A percentile compares a stretch with the other conserved stretches of the same genome.
Evolutionary conservation across 331 rosid genomes (phyloP).

Genomic region (Arachis monticola): DNA sequence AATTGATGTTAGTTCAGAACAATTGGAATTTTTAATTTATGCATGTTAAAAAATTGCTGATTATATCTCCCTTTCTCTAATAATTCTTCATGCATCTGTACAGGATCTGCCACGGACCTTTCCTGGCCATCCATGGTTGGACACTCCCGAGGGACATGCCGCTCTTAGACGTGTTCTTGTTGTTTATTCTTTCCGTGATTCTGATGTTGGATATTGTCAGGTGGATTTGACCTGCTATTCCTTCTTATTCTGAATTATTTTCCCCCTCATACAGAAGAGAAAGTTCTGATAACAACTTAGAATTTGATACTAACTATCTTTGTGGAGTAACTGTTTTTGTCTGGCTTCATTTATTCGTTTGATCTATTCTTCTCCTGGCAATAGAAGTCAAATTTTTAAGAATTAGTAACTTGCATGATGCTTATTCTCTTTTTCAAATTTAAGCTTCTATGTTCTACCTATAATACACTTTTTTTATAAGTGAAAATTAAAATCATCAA

Average conservation of each 20-base stretch:
- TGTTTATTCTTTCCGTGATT: conserved; percentile 95
- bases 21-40: neutral
- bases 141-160: conserved; percentile 94
- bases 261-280: neutral
- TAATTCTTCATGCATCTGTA: conserved; percentile 4
- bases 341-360: neutral
- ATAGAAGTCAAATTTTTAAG: conserved; percentile 16
- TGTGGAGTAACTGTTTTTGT: conserved; percentile 17
- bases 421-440: neutral
- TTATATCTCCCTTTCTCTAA: conserved; percentile 20
- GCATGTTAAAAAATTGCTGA: neutral
- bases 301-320: conserved; percentile 15
- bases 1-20: conserved; percentile 32
- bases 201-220: conserved; percentile 99
- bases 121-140: conserved; percentile 98
- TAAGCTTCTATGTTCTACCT: conserved; percentile 7
- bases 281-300: neutral
- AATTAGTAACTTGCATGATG: conserved; percentile 14
- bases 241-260: neutral
- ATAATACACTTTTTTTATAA: neutral
- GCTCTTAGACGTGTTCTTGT: conserved; percentile 98
- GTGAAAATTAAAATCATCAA: conserved; percentile 16
- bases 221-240: conserved; percentile 46
- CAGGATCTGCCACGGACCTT: conserved; percentile 97
- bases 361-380: neutral